Evolutionary conservation across 257 asterid species (phyloP).

Genomic region (Penstemon davidsonii): DNA sequence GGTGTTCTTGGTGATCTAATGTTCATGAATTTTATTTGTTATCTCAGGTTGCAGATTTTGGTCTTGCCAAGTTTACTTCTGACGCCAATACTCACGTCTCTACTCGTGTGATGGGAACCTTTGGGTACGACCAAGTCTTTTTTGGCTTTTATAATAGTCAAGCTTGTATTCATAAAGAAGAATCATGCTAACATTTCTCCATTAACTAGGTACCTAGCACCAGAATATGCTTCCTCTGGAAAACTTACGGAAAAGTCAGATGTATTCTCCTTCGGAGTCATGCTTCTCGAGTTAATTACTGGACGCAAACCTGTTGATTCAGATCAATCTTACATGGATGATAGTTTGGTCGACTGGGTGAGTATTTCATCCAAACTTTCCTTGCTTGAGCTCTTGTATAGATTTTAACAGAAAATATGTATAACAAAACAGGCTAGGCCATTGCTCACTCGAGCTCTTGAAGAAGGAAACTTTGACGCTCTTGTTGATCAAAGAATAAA

Average conservation of each 20-base stretch:
- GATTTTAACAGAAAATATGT: slow-evolving; percentile 17
- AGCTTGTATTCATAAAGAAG: too few species aligned
- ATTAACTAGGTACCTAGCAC: slow-evolving; percentile 77
- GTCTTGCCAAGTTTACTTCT: too few species aligned
- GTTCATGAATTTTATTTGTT: too few species aligned
- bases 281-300: slow-evolving; percentile 93
- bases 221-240: slow-evolving; percentile 96
- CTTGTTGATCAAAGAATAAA: slow-evolving; percentile 56
- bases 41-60: too few species aligned
- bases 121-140: too few species aligned
- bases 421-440: slow-evolving; percentile 74
- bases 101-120: too few species aligned
- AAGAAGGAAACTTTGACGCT: slow-evolving; percentile 60
- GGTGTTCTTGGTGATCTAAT: not conserved
- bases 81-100: too few species aligned
- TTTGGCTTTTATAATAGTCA: too few species aligned
- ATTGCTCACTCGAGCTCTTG: slow-evolving; percentile 63
- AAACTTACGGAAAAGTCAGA: slow-evolving; percentile 90
- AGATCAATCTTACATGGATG: slow-evolving; percentile 58
- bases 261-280: slow-evolving; percentile 92
- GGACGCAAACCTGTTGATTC: slow-evolving; percentile 80
- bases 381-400: slow-evolving; percentile 4
- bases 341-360: slow-evolving; percentile 95
- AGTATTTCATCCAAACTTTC: slow-evolving; percentile 22
- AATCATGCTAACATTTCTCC: slow-evolving; percentile 18